A percentile compares a stretch with the other conserved stretches of the same genome.
phyloP scores from a whole-genome alignment of 2,329 filamentous ascomycete genomes.

The Hypoxylon sp. region DNA sequence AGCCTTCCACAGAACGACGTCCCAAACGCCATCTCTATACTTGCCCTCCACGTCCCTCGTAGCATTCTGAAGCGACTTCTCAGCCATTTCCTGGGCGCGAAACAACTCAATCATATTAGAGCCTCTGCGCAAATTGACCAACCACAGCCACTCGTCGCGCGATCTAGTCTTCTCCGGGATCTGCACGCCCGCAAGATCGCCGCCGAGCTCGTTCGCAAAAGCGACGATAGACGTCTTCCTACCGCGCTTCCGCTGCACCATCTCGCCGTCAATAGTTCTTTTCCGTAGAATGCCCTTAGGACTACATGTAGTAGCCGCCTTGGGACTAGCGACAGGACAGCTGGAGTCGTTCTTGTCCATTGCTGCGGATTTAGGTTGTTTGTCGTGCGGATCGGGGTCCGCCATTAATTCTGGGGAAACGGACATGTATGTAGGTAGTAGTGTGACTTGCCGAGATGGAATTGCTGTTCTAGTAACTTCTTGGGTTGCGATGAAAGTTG shows the following conservation, averaged over 20 bases:
- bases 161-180: slow-evolving; percentile 5
- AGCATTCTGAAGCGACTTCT: neutral
- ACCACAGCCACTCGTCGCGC: slow-evolving; percentile 16
- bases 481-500: neutral
- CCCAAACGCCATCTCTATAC: neutral
- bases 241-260: no score
- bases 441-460: neutral
- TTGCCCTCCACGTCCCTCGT: neutral
- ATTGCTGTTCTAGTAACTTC: neutral
- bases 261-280: neutral
- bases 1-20: neutral
- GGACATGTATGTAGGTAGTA: neutral
- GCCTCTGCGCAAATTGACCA: neutral
- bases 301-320: neutral
- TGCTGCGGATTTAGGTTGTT: neutral
- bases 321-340: neutral
- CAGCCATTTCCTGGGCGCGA: neutral
- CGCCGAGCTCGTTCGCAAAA: slow-evolving; percentile 22
- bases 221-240: neutral
- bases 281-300: slow-evolving; percentile 23
- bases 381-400: neutral
- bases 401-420: neutral
- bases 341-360: neutral
- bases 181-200: slow-evolving; percentile 22
- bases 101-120: slow-evolving; percentile 13